These are phyloP conservation scores for Saccharomycopsis fodiens DNA, from an alignment of 805 yeast species.

Conservation along the genomic window DNA sequence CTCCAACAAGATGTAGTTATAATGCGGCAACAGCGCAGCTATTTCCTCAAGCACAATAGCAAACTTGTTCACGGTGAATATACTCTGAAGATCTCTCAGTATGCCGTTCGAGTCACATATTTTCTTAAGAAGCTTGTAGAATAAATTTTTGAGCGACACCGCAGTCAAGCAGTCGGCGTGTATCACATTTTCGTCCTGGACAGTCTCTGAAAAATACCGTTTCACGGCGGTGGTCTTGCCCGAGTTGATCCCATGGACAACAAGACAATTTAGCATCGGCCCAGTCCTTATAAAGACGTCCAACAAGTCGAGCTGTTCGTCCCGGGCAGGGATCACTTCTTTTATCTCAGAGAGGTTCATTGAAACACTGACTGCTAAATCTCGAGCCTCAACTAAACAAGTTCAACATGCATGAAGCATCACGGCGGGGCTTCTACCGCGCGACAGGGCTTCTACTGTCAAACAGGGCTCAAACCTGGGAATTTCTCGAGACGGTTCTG, in stretches of 20 bases:
- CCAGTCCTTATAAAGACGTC: constrained; percentile 9
- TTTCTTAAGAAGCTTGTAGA: constrained; percentile 4
- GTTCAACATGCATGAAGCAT: no score
- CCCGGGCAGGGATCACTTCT: constrained; percentile 1
- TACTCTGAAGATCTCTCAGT: not conserved
- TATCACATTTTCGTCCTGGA: constrained; percentile 1
- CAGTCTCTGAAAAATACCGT: constrained; percentile 3
- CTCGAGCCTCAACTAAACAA: no score
- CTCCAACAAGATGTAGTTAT: constrained; percentile 6
- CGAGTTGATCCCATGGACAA: constrained; percentile 18
- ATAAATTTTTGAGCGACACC: constrained; percentile 11
- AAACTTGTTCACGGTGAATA: constrained; percentile 10
- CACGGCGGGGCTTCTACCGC: no score
- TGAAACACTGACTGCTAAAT: no score
- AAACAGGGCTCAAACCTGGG: no score
- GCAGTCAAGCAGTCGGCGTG: constrained; percentile 12
- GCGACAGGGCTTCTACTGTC: no score
- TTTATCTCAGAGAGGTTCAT: no score
- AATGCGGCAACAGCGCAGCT: not conserved
- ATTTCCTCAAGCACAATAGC: constrained; percentile 8
- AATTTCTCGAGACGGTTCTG: no score
- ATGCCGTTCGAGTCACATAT: not conserved
- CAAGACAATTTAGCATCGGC: constrained; percentile 3
- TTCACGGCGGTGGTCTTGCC: constrained; percentile 14
- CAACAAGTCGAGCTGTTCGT: constrained; percentile 14